Evolutionary conservation across 257 asterid species (phyloP).

Genomic region (Solanum verrucosum): DNA sequence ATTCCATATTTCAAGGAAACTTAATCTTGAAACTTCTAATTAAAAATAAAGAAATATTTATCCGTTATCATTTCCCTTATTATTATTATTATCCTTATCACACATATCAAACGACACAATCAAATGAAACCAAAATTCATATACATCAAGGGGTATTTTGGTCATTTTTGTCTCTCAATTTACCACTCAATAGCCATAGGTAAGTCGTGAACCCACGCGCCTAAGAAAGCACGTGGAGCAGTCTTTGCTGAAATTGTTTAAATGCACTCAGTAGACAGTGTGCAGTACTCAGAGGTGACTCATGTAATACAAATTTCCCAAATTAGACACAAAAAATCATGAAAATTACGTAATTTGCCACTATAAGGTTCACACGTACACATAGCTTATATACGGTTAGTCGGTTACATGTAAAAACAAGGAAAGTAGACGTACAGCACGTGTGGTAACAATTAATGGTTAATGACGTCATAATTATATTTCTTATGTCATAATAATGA

Average conservation of each 20-base stretch:
- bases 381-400: not conserved
- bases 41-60: not conserved
- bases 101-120: rapidly evolving
- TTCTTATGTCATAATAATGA: not conserved
- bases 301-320: not conserved
- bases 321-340: not conserved
- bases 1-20: too few relatives aligned
- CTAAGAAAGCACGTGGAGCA: not conserved
- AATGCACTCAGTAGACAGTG: not conserved
- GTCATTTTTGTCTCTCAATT: not conserved
- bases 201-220: not conserved
- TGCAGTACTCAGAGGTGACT: not conserved
- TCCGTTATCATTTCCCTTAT: not conserved
- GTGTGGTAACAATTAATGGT: not conserved
- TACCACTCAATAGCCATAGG: not conserved
- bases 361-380: not conserved
- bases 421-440: not conserved
- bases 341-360: not conserved
- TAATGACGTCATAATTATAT: not conserved
- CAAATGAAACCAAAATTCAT: not conserved
- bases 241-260: not conserved
- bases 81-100: not conserved
- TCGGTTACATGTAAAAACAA: not conserved
- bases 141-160: not conserved
- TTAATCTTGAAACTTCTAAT: not conserved